Evolutionary conservation across 2,329 filamentous ascomycete species (phyloP), one percentile per base, ranked within the genome.

Genomic region (Botrytis sinoallii): DNA sequence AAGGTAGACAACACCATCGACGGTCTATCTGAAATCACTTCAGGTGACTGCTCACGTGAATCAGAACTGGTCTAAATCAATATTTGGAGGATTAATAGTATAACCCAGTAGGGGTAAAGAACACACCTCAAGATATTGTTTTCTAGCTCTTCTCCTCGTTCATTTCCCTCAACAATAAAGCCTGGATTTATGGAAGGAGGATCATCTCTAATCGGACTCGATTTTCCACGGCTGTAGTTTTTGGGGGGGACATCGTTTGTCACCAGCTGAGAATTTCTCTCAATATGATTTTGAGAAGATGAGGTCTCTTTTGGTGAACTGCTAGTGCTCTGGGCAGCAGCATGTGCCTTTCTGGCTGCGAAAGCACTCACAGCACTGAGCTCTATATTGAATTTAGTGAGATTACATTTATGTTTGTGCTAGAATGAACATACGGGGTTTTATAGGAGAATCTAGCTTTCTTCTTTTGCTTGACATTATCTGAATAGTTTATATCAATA

Each of bases 1-100:
- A 88, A 87, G 0, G 86, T 78, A 65, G 79, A 81, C 9, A 81
- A 85, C 0, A 85, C 85, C 71, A 86, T 83, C 32, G 84, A 82
- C 40, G 75, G 77, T 69, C 72, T 65, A 22, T 74, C 67, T 20
- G 72, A n/a, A 77, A 75, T 44, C 18, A 75, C 52, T 73, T 80
- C 75, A 70, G 76, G 72, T 35, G 76, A 75, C 66, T 74, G 75
- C 12, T 57, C 76, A 75, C 75, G 75, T 77, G 80, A 78, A 75
- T 77, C 76, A 42, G 73, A 72, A 10, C 77, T 80, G 67, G 66
- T 57, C 55, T 57, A 66, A 75, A 75, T 79, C 67, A 84, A 78
- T 61, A 57, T 42, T 29, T 42, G 32, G 12, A 20, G 12, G 12
- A 25, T n/a, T 22, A 32, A 68, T 48, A 29, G 22, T n/a, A 60